Evolutionary conservation across 2,329 filamentous ascomycete genomes (phyloP).

Genomic region (Diaporthe australafricana): DNA sequence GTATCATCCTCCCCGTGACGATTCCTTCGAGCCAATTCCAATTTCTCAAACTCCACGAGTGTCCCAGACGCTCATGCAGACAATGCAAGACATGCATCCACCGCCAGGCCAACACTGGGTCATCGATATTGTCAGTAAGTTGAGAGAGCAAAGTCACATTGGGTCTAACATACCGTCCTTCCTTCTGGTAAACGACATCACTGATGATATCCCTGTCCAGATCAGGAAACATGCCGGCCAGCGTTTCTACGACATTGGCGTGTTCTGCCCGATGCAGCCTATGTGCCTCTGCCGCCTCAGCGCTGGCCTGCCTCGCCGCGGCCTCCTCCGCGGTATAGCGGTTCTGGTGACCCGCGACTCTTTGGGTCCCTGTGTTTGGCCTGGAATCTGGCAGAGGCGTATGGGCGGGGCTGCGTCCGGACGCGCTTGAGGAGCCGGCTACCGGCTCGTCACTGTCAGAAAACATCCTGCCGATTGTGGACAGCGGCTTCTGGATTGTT

Average conservation of each 20-base stretch:
- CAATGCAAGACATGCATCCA: slow-evolving; percentile 85
- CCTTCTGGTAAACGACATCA: slow-evolving; percentile 95
- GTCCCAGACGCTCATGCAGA: slow-evolving; percentile 50
- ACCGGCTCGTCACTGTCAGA: slow-evolving; percentile 68
- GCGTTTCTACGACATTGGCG: slow-evolving; percentile 89
- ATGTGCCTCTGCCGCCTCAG: slow-evolving; percentile 88
- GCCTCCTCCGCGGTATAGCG: slow-evolving; percentile 83
- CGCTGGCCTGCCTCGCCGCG: slow-evolving; percentile 89
- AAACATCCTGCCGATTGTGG: slow-evolving; percentile 94
- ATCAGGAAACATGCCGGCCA: slow-evolving; percentile 97
- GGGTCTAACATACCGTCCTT: slow-evolving; percentile 81
- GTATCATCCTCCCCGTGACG: not conserved
- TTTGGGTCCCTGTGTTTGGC: slow-evolving; percentile 43
- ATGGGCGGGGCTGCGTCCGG: slow-evolving; percentile 52
- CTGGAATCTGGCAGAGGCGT: slow-evolving; percentile 43
- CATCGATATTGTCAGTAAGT: slow-evolving; percentile 41
- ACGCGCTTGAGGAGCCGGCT: slow-evolving; percentile 44
- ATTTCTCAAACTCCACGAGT: not conserved
- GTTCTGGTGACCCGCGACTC: slow-evolving; percentile 49
- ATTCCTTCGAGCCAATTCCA: not conserved
- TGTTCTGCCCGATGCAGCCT: slow-evolving; percentile 87
- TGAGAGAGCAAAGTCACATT: slow-evolving; percentile 4
- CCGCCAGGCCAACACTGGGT: slow-evolving; percentile 81
- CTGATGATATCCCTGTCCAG: slow-evolving; percentile 94
- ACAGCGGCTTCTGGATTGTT: slow-evolving; percentile 90